These are phyloP conservation scores for Hypoxylon rickii DNA, from an alignment of 495 filamentous ascomycete species.

Conservation along the genomic window DNA sequence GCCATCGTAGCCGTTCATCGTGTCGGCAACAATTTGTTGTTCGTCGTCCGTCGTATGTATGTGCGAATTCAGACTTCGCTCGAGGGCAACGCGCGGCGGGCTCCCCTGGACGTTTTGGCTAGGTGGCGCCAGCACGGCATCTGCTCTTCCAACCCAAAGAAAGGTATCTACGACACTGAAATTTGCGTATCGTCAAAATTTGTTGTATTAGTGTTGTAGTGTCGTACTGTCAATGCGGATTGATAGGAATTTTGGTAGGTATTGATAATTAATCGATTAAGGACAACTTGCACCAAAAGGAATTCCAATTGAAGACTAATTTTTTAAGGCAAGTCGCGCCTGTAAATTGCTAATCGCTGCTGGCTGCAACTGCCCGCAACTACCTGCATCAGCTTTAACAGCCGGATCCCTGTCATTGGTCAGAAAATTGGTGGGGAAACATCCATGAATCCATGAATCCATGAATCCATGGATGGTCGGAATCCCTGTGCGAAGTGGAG, in stretches of 20 bases:
- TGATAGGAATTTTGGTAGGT: too few species aligned
- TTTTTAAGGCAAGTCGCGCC: too few species aligned
- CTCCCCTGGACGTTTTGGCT: constrained; percentile 26
- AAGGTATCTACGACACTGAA: too few species aligned
- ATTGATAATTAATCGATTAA: constrained; percentile 7
- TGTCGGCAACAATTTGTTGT: constrained; percentile 13
- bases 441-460: too few species aligned
- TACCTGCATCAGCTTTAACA: too few species aligned
- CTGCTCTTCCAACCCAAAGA: constrained; percentile 11
- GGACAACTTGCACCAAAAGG: constrained; percentile 36
- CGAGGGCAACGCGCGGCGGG: constrained; percentile 19
- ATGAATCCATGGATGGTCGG: too few species aligned
- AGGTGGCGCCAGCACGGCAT: constrained; percentile 26
- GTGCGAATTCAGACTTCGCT: constrained; percentile 16
- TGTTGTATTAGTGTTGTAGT: too few species aligned
- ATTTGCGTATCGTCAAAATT: too few species aligned
- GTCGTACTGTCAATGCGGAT: too few species aligned
- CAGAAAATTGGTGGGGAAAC: constrained; percentile 4
- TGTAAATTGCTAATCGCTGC: too few species aligned
- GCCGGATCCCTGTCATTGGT: constrained; percentile 4
- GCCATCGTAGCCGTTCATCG: constrained; percentile 63
- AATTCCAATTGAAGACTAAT: constrained; percentile 9
- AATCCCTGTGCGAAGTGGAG: constrained; percentile 6
- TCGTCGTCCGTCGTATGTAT: too few species aligned
- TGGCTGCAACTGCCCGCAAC: too few species aligned